These are phyloP conservation scores for Butyriboletus appendiculatus DNA, from an alignment of 1,284 basidiomycete species.

Conservation along the genomic window DNA sequence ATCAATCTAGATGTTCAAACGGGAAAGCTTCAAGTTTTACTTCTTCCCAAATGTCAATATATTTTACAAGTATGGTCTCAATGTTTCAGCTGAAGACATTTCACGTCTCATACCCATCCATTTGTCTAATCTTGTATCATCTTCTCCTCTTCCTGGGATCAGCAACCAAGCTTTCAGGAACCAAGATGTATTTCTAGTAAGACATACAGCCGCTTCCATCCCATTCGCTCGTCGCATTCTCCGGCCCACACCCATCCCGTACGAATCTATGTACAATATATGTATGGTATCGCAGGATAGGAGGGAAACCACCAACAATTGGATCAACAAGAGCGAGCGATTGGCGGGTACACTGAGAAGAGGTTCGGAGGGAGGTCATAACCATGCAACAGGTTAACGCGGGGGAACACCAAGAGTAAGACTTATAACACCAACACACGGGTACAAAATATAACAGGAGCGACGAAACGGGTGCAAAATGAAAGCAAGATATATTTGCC, in stretches of 20 bases:
- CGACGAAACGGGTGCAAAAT: background rate
- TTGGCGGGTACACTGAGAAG: background rate
- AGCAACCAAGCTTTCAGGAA: background rate
- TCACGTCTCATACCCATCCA: too few relatives aligned
- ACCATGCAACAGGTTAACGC: background rate
- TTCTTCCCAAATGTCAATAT: too few relatives aligned
- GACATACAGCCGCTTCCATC: background rate
- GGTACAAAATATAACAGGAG: background rate
- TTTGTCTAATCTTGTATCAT: too few relatives aligned
- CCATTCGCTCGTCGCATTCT: background rate
- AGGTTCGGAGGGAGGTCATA: background rate
- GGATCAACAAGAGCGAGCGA: background rate
- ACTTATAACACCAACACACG: background rate
- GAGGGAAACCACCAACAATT: background rate
- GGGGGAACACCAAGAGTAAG: background rate
- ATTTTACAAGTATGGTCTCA: too few relatives aligned
- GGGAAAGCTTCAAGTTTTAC: too few relatives aligned
- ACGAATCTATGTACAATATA: background rate
- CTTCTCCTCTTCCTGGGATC: too few relatives aligned
- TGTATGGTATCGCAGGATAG: constrained; percentile 10
- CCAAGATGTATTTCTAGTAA: background rate
- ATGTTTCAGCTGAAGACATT: too few relatives aligned
- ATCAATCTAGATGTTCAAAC: too few relatives aligned
- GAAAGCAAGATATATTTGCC: background rate
- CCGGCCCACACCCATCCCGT: background rate